Conservation (phyloP, 371 early-diverging fungal genomes). For the Saksenaea oblongispora region DNA sequence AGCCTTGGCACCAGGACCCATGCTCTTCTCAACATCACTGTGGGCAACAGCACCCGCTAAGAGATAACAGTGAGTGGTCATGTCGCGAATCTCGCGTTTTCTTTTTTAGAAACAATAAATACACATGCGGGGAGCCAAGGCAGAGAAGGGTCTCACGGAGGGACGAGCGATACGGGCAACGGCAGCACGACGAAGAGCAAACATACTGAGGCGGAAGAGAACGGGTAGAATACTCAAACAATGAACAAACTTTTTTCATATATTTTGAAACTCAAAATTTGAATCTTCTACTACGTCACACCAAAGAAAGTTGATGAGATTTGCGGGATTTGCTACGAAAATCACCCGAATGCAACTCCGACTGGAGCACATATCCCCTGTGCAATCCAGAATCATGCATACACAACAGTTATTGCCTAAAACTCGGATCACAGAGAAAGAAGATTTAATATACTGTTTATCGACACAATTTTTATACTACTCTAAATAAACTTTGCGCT, state of each 20-base stretch:
- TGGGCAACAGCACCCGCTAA: constrained; percentile 38
- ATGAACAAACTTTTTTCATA: not conserved
- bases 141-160: constrained; percentile 28
- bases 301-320: no score
- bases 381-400: no score
- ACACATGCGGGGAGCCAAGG: constrained; percentile 32
- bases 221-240: not conserved
- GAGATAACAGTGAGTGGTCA: not conserved
- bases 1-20: constrained; percentile 60
- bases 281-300: no score
- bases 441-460: no score
- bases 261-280: no score
- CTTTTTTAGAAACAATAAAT: constrained; percentile 1
- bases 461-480: no score
- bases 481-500: no score
- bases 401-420: no score
- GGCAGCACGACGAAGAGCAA: constrained; percentile 40
- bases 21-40: constrained; percentile 5
- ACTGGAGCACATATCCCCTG: no score
- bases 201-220: constrained; percentile 12
- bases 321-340: no score
- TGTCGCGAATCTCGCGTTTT: constrained; percentile 1
- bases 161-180: constrained; percentile 19
- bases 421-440: no score
- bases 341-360: no score